Evolutionary conservation across 2,329 filamentous ascomycete species (phyloP), one percentile per base, ranked within the genome.

Genomic region (Alternaria conjuncta): DNA sequence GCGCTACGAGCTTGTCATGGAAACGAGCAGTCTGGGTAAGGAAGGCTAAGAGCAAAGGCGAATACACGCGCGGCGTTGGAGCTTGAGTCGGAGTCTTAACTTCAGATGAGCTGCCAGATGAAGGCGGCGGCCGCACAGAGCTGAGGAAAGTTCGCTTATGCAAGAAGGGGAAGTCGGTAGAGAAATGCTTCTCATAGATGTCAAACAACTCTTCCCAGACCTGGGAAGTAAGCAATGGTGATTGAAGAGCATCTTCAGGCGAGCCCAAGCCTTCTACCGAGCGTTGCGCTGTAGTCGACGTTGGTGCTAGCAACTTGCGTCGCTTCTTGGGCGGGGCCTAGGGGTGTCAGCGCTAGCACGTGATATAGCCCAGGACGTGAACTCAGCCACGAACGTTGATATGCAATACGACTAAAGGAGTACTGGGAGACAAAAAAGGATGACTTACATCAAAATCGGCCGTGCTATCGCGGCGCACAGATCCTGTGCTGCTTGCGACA

Each of bases 111-210:
- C 74, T 77, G 57, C 78, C 80, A 81, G 67, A 80, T 79, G 61
- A 66, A 18, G 50, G 49, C 9, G 61, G 65, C 18, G 66, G 65
- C 49, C 68, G 61, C 5, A 77, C 63, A 7, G 62, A 61, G 51
- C 82, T 80, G 57, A 86, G 78, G 67, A 92, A 87, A 0, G 87
- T 90, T 3, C 88, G 86, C 6, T 89, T 82, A 73, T 93, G 90
- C 8, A 93, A 77, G 71, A 93, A 93, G 0, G 90, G 88, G 43
- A 93, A 84, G 73, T 93, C 90, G 1, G 90, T 89, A 0, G 89
- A 88, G 75, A 90, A 93, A 74, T 93, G 90, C 45, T 89, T 83
- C 70, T 90, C 88, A 77, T 90, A 93, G 26, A 92, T 87, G 69
- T 88, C 87, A 70, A 91, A 90, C 41, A 93, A 80, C 71, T 92